Evolutionary conservation across 345 rosid species (phyloP).

Genomic region (Draba incana): DNA sequence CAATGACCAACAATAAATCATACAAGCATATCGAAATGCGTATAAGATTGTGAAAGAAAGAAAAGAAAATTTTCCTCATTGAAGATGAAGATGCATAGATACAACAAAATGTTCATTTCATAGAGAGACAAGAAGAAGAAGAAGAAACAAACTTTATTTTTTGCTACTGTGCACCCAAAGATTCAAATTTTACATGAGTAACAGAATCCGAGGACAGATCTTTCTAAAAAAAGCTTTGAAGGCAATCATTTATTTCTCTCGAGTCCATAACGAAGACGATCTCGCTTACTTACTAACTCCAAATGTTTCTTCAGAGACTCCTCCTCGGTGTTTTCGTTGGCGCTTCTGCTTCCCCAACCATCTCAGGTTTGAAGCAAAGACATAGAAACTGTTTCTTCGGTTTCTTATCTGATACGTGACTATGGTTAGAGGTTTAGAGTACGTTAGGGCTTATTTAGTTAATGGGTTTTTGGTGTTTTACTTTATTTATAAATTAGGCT

Average conservation of each 20-base stretch:
- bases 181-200: conserved; percentile 24
- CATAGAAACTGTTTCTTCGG: conserved; percentile 21
- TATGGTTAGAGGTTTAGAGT: too few relatives aligned
- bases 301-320: conserved; percentile 19
- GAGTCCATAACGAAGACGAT: too few relatives aligned
- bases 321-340: conserved; percentile 17
- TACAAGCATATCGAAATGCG: background rate
- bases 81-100: conserved; percentile 20
- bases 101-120: conserved; percentile 24
- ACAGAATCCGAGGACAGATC: conserved; percentile 32
- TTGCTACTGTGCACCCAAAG: conserved; percentile 40
- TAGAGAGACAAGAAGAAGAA: conserved; percentile 24
- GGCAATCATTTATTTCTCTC: conserved; percentile 23
- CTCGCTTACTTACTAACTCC: conserved; percentile 16
- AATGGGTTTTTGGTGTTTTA: too few relatives aligned
- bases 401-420: too few relatives aligned
- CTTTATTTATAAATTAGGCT: too few relatives aligned
- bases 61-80: background rate
- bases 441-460: too few relatives aligned
- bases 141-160: conserved; percentile 1
- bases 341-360: conserved; percentile 20
- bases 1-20: background rate
- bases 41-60: background rate
- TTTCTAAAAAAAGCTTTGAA: conserved; percentile 26
- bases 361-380: conserved; percentile 37